Base-by-base conservation (phyloP, 306 rosid genomes). In the Fragaria ananassa region DNA sequence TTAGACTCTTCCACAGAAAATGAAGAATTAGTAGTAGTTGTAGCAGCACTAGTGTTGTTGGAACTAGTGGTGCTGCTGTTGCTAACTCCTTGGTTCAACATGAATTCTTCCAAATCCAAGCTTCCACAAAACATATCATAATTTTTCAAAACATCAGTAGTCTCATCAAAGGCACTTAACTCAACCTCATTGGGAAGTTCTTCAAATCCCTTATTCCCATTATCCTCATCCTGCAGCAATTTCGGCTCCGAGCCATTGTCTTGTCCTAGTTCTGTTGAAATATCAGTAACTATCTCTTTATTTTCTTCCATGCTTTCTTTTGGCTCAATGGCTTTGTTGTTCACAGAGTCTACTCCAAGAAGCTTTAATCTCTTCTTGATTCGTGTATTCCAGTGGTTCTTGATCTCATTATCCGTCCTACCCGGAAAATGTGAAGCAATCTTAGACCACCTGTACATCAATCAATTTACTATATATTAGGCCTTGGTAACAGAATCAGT, bases 391-490 rank as follows among this genome's bases (percentile, higher is more conserved):
- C 98, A 95, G 35, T 95, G 98, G 84, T 95, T 95, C 85, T 95
- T 95, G 76, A 95, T 95, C 75, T 95, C 98, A 25, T 95, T 95
- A 81, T 95, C 98, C 0, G 98, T 92, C 56, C 98, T 88, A 21
- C 98, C 97, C 2, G 98, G 96, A 77, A 95, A 92, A 75, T 95
- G 93, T 21, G 97, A 82, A 62, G 98, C 98, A 60, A 95, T 95
- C 85, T 92, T 90, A 63, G 98, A 95, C 98, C 98, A 95, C 87
- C 98, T 95, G 82, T 65, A 61, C 8, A 29, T 44, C 29, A 72
- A 6, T 47, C 37, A 72, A 35, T 21, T 50, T 1, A 8, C 58
- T 51, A 37, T 0, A 37, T 37, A 6, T 50, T 56, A 47, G 10
- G 25, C 6, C 11, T 35, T 64, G 14, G 14, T 27, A 64, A 17